Evolutionary conservation across 208 protist genomes (phyloP), one percentile per base, ranked within the genome.

Genomic region (Wallacemonas sp.): DNA sequence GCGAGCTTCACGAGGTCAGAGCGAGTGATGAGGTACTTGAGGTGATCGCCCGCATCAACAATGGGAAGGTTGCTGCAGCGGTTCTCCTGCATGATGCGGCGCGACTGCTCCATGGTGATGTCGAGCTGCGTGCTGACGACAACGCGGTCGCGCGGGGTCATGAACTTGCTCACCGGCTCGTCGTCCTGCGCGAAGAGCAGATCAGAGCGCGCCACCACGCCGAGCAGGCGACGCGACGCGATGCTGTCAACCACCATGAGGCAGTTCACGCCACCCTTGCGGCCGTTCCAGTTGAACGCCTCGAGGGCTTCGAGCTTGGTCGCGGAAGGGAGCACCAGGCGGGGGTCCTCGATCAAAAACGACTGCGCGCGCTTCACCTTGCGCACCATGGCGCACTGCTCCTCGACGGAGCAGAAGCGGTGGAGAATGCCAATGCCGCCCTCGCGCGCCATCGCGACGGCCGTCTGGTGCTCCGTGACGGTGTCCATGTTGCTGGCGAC

Each of bases 401-500:
- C 90, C 74, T 81, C 63, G 12, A 93, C 61, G 49, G 74, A 92
- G 82, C 90, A 96, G 71, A 96, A 96, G 68, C 90, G 87, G 72
- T 96, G 90, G 29, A 96, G 74, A 34, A 96, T 93, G 60, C 90
- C 90, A 61, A 96, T 96, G 36, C 90, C 90, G 30, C 90, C 90
- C 68, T 93, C 88, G 64, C 90, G 87, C 12, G 90, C 90, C 83
- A 96, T 93, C 23, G 76, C 76, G 21, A 96, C 78, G 36, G 90
- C 87, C 2, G 80, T 96, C 76, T 94, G 83, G 70, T 92, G 82
- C 64, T 96, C 90, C 70, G 88, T 94, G 17, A 96, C 91, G 23
- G 91, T 96, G 73, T 96, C 92, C 92, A 96, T 96, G 78, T 96
- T 96, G 58, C 83, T 91, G n/a, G 88, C 88, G 26, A 96, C 87